Conservation (phyloP, 768 basidiomycete genomes). For the Auricularia sp. region DNA sequence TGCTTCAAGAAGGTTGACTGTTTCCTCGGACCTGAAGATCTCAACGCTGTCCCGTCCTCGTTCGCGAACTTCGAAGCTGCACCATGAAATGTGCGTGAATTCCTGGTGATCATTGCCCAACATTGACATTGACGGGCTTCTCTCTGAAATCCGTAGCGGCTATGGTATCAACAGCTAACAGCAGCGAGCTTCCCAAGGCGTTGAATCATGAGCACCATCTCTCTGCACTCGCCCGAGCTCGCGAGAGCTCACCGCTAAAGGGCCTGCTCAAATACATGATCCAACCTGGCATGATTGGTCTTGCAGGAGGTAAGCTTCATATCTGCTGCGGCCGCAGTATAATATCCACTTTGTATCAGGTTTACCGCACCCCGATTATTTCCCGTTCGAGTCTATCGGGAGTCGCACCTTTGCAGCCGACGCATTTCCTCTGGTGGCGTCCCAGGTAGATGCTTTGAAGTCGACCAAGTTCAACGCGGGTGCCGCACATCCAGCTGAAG, state of each 20-base stretch:
- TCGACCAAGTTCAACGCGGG: slow-evolving; percentile 32
- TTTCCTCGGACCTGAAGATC: too few relatives aligned
- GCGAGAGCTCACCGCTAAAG: slow-evolving; percentile 53
- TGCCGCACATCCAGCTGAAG: not conserved
- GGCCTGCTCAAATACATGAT: slow-evolving; percentile 50
- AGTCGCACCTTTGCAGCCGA: slow-evolving; percentile 43
- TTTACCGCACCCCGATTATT: slow-evolving; percentile 56
- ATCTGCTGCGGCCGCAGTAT: too few relatives aligned
- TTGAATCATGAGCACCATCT: slow-evolving; percentile 67
- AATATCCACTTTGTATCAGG: too few relatives aligned
- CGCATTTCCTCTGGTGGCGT: slow-evolving; percentile 34
- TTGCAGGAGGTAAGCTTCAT: slow-evolving; percentile 47
- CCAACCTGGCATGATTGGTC: slow-evolving; percentile 42
- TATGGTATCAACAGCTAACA: too few relatives aligned
- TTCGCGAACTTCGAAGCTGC: too few relatives aligned
- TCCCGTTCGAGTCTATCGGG: slow-evolving; percentile 56
- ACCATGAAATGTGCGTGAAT: too few relatives aligned
- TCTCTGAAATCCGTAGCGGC: too few relatives aligned
- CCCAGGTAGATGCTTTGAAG: slow-evolving; percentile 25
- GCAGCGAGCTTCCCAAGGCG: not conserved
- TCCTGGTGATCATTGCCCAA: too few relatives aligned
- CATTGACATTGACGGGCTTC: too few relatives aligned
- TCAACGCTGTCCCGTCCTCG: too few relatives aligned
- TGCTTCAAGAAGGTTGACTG: too few relatives aligned
- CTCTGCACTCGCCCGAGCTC: slow-evolving; percentile 41